Evolutionary conservation across 768 basidiomycete species (phyloP).

Genomic region (Boletus subparvulus): DNA sequence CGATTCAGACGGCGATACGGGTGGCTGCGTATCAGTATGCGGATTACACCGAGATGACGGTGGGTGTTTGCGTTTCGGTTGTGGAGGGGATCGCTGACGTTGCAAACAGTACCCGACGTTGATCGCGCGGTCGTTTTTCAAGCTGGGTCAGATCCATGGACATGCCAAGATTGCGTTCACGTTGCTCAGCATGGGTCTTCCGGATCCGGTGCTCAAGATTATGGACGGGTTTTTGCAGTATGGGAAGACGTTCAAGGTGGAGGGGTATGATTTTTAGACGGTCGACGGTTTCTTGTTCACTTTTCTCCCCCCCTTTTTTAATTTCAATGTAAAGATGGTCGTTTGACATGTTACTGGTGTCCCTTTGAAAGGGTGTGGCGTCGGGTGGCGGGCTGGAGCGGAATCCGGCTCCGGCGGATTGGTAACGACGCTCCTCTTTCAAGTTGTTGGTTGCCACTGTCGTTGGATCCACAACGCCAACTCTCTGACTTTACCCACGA

Average conservation of each 20-base stretch:
- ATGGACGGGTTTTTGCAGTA: slow-evolving; percentile 92
- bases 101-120: slow-evolving; percentile 70
- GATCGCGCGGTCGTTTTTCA: slow-evolving; percentile 89
- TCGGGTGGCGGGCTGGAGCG: slow-evolving; percentile 4
- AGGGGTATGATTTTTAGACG: slow-evolving; percentile 72
- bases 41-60: slow-evolving; percentile 87
- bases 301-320: no score
- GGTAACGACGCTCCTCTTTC: neutral
- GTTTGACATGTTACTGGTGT: no score
- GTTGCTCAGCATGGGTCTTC: slow-evolving; percentile 90
- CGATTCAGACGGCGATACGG: slow-evolving; percentile 88
- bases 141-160: slow-evolving; percentile 89
- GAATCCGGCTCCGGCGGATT: slow-evolving; percentile 11
- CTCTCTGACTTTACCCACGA: neutral
- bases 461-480: neutral
- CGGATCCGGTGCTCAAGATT: slow-evolving; percentile 85
- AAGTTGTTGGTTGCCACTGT: neutral
- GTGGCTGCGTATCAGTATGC: slow-evolving; percentile 91
- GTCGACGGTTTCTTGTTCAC: no score
- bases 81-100: neutral
- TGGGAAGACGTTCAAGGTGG: slow-evolving; percentile 84
- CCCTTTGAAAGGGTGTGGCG: neutral
- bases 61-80: slow-evolving; percentile 46
- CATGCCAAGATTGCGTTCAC: slow-evolving; percentile 94
- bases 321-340: no score